Base-by-base conservation (phyloP, 2,329 filamentous ascomycete species). In the Didymella segeticola region DNA sequence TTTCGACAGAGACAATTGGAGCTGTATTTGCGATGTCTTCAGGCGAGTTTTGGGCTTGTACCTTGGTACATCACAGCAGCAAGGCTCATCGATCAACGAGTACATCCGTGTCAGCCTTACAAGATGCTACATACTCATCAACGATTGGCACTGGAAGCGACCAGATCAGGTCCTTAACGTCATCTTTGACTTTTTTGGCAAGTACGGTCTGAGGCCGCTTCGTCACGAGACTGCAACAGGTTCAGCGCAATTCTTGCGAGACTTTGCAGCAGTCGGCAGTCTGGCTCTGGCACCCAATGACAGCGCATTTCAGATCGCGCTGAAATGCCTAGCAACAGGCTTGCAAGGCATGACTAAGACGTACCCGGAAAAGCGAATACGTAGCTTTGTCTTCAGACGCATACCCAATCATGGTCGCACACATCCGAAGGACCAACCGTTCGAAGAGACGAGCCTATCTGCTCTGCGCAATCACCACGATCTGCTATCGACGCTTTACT, bases 381-480 rank as follows among this genome's bases (percentile, higher is more conserved):
- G 78, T 14, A 82, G 82, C 51, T 79, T 85, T 47, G 79, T 81
- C 4, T 85, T 81, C 76, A 80, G 85, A 20, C 77, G 83, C 20
- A 77, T 86, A 26, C 85, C 85, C 3, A 86, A 86, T 51, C 83
- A 86, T 64, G 83, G 82, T 4, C 80, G 83, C n/a, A 79, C 74
- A 5, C 85, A 85, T 66, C 82, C 79, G 1, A 87, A 86, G 63
- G 84, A 87, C 23, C 75, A 82, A 53, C 71, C 77, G 4, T 67
- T 87, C 12, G 76, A 76, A 25, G 77, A 80, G 47, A 76, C 80
- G 50, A 83, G 84, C 57, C 71, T 87, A 11, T 79, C 83, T 45
- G 83, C 84, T 1, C 71, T 87, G 38, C 79, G 83, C 41, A 87
- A 87, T 59, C 83, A 87, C 53, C 83, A 86, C 58, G 83, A 87